Percentiles rank a stretch among this genome's conserved stretches.
Evolutionary conservation across 164 flowering plant species (phyloP).

Genomic region (Litsea cubeba): DNA sequence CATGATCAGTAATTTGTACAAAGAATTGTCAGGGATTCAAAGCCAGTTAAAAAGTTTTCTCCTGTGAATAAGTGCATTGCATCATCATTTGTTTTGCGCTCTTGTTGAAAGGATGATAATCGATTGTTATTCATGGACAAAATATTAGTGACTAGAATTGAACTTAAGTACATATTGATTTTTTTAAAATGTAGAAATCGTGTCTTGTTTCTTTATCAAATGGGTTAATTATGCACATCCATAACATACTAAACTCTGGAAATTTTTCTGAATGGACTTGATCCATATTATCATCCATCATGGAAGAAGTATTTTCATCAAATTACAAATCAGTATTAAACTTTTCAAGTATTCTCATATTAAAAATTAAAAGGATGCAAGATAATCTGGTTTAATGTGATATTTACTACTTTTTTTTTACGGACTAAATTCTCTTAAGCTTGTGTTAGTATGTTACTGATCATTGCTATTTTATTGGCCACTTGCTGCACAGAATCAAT

Average conservation of each 20-base stretch:
- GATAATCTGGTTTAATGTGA: background rate
- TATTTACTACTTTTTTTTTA: background rate
- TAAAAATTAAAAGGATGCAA: background rate
- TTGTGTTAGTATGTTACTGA: slow-evolving; percentile 10
- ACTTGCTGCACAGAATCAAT: slow-evolving; percentile 78
- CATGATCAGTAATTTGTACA: background rate
- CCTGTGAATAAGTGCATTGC: no score
- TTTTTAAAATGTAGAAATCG: background rate
- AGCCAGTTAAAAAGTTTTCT: no score
- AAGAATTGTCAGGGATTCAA: no score
- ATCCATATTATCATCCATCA: background rate
- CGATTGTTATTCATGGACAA: background rate
- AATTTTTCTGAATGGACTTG: background rate
- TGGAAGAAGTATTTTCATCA: background rate
- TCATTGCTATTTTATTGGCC: slow-evolving; percentile 14
- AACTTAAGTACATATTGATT: background rate
- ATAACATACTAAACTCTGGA: background rate
- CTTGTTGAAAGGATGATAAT: background rate
- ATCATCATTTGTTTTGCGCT: background rate
- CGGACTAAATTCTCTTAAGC: background rate
- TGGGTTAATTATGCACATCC: background rate
- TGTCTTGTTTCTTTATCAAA: background rate
- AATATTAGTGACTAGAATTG: background rate
- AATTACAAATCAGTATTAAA: background rate
- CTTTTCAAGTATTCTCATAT: background rate